A percentile compares a stretch with the other conserved stretches of the same genome.
Conservation (phyloP, 805 yeast genomes). For the Spathaspora passalidarum region DNA sequence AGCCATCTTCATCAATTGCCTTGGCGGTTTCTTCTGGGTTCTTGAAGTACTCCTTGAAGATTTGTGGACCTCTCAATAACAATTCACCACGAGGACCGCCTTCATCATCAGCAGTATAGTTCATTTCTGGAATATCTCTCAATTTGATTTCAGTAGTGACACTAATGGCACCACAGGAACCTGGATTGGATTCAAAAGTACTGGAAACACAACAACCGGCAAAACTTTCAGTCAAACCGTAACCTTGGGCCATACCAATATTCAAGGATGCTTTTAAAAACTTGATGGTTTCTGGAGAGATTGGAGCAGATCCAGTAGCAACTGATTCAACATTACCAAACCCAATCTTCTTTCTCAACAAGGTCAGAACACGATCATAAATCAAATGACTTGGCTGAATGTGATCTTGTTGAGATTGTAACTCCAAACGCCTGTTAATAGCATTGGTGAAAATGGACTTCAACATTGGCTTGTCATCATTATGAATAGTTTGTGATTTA, state of each 20-base stretch:
- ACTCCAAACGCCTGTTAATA: constrained; percentile 24
- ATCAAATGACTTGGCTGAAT: constrained; percentile 23
- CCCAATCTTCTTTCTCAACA: constrained; percentile 32
- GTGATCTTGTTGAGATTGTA: constrained; percentile 43
- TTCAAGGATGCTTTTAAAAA: constrained; percentile 63
- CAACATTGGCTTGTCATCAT: constrained; percentile 29
- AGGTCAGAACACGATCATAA: constrained; percentile 28
- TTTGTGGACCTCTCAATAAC: constrained; percentile 54
- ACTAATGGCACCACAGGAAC: constrained; percentile 51
- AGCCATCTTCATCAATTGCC: constrained; percentile 45
- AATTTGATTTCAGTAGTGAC: constrained; percentile 51
- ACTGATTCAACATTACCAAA: constrained; percentile 26
- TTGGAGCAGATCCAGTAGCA: constrained; percentile 64
- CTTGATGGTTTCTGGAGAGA: constrained; percentile 56
- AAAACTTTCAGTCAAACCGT: constrained; percentile 67
- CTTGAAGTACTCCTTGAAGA: constrained; percentile 49
- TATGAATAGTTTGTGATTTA: constrained; percentile 43
- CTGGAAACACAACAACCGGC: constrained; percentile 48
- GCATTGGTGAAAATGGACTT: constrained; percentile 27
- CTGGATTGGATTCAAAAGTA: constrained; percentile 40
- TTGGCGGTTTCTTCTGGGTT: constrained; percentile 47
- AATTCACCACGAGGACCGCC: constrained; percentile 50
- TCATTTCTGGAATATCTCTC: constrained; percentile 63
- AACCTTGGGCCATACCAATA: constrained; percentile 64
- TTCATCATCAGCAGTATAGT: constrained; percentile 35